phyloP scores from a whole-genome alignment of 345 rosid species.

The Brassica rapa region DNA sequence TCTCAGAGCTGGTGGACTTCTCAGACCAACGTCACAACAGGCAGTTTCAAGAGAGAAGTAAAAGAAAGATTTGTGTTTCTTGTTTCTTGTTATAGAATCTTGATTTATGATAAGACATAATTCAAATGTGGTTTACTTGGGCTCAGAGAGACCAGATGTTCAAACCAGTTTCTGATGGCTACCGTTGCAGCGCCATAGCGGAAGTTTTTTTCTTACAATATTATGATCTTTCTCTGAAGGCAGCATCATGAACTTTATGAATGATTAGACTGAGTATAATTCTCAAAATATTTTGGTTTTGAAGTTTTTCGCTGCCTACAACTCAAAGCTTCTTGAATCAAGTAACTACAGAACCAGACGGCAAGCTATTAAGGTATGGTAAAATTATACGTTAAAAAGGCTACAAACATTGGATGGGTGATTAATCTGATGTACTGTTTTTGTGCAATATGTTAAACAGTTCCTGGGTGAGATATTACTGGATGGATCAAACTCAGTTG shows the following conservation, averaged over 20 bases:
- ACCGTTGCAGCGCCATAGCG: too few species aligned
- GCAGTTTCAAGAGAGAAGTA: too few species aligned
- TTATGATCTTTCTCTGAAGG: too few species aligned
- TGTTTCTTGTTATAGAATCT: too few species aligned
- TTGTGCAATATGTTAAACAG: slow-evolving; percentile 44
- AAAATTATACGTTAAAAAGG: neutral
- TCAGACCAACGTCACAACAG: too few species aligned
- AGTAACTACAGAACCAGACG: slow-evolving; percentile 88
- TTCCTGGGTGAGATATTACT: slow-evolving; percentile 80
- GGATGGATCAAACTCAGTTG: slow-evolving; percentile 82
- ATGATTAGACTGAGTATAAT: neutral
- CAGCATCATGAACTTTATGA: too few species aligned
- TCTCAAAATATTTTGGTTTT: slow-evolving; percentile 26
- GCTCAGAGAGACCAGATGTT: too few species aligned
- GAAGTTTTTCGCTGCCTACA: slow-evolving; percentile 88
- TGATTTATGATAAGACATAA: too few species aligned
- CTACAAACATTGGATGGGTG: neutral
- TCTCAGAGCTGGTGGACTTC: too few species aligned
- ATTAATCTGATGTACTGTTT: neutral
- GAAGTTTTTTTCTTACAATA: neutral
- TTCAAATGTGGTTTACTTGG: too few species aligned
- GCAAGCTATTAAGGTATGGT: slow-evolving; percentile 84
- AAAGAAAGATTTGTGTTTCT: too few species aligned
- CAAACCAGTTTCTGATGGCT: too few species aligned
- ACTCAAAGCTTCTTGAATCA: slow-evolving; percentile 95